Conservation (phyloP, 352 stramenopile species). For the Phytophthora crassamura region DNA sequence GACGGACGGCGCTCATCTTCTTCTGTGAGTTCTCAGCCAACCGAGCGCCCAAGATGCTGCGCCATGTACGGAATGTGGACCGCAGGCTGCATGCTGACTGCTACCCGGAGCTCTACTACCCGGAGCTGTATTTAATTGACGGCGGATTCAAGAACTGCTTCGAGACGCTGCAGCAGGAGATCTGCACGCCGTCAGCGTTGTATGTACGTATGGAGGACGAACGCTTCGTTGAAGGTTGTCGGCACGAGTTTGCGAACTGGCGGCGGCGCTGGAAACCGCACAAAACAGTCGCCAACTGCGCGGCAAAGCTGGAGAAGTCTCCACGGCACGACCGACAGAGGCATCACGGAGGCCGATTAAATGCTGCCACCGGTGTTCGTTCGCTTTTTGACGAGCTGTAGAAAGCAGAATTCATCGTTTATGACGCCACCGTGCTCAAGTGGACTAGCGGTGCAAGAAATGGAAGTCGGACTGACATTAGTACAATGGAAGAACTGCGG, state of each 20-base stretch:
- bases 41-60: conserved; percentile 73
- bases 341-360: not conserved
- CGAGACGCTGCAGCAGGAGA: conserved; percentile 43
- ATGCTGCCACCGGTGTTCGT: conserved; percentile 17
- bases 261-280: conserved; percentile 57
- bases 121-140: conserved; percentile 74
- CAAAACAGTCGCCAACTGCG: conserved; percentile 44
- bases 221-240: conserved; percentile 50
- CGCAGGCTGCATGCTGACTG: conserved; percentile 60
- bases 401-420: too few species aligned
- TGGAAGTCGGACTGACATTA: not conserved
- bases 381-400: conserved; percentile 45
- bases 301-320: conserved; percentile 43
- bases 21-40: conserved; percentile 80
- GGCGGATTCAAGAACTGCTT: conserved; percentile 81
- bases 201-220: conserved; percentile 66
- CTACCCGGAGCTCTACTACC: conserved; percentile 73
- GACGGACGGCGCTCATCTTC: conserved; percentile 61
- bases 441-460: too few species aligned
- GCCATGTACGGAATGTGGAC: conserved; percentile 69
- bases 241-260: conserved; percentile 55
- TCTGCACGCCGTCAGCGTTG: conserved; percentile 39
- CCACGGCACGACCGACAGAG: conserved; percentile 2
- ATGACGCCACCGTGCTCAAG: too few species aligned
- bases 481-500: not conserved